These are phyloP conservation scores for Huntiella savannae DNA, from an alignment of 2,329 filamentous ascomycete genomes.

Conservation along the genomic window DNA sequence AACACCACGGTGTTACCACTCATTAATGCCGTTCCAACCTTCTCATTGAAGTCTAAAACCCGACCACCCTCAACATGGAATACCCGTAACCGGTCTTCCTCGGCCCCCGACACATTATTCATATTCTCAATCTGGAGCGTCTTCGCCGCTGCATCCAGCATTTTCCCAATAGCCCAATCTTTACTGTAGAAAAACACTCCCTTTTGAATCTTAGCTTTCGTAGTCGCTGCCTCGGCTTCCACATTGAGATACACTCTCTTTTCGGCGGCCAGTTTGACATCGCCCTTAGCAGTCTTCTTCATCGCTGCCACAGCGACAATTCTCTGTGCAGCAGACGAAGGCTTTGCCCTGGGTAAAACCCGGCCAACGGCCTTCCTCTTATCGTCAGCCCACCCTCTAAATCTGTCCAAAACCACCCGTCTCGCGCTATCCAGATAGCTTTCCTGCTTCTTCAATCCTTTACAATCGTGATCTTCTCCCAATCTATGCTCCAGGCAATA, in stretches of 20 bases:
- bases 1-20: conserved; percentile 84
- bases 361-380: conserved; percentile 46
- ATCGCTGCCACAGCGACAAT: conserved; percentile 54
- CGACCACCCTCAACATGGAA: conserved; percentile 87
- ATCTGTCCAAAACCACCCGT: conserved; percentile 56
- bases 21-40: conserved; percentile 52
- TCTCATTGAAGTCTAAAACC: conserved; percentile 72
- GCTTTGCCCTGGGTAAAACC: conserved; percentile 42
- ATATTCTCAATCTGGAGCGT: conserved; percentile 63
- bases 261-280: conserved; percentile 58
- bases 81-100: conserved; percentile 64
- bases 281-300: conserved; percentile 79
- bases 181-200: conserved; percentile 63
- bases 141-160: conserved; percentile 61
- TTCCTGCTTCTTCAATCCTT: conserved; percentile 18
- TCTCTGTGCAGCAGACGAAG: conserved; percentile 42
- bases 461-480: conserved; percentile 68
- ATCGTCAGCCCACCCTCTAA: conserved; percentile 62
- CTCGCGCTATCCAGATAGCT: conserved; percentile 18
- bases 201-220: conserved; percentile 63
- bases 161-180: conserved; percentile 77
- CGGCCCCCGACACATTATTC: conserved; percentile 58
- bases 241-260: conserved; percentile 84
- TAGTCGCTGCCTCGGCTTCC: conserved; percentile 74
- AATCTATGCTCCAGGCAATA: conserved; percentile 67